Percentiles rank a stretch among this genome's conserved stretches.
phyloP scores from a whole-genome alignment of 1,139 yeast genomes.

The Meyerozyma smithsonii region DNA sequence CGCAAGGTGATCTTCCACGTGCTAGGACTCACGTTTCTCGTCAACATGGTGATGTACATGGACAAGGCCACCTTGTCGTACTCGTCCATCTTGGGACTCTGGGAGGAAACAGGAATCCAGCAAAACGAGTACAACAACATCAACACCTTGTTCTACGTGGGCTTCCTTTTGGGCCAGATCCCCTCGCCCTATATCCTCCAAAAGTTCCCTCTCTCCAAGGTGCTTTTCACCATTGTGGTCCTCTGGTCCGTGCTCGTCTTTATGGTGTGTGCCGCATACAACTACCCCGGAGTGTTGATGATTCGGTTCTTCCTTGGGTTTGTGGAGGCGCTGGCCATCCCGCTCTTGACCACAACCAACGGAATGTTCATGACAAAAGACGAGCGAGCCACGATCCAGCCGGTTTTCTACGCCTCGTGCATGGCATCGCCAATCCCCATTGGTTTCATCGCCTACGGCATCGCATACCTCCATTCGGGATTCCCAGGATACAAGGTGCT shows the following conservation, averaged over 20 bases:
- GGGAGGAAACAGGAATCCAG: conserved; percentile 32
- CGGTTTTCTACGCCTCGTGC: conserved; percentile 42
- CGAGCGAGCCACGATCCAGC: conserved; percentile 38
- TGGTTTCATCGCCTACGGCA: conserved; percentile 5
- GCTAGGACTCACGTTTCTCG: conserved; percentile 27
- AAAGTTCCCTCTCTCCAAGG: conserved; percentile 26
- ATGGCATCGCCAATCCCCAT: conserved; percentile 37
- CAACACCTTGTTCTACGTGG: conserved; percentile 35
- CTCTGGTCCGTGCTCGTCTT: conserved; percentile 38
- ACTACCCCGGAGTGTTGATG: conserved; percentile 36
- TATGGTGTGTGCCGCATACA: conserved; percentile 33
- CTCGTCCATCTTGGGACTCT: conserved; percentile 37
- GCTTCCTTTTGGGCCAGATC: conserved; percentile 31
- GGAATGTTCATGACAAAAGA: conserved; percentile 39
- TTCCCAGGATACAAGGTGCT: conserved; percentile 22
- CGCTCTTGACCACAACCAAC: conserved; percentile 34
- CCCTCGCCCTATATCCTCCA: conserved; percentile 29
- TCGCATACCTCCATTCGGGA: conserved; percentile 10
- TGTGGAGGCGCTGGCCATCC: conserved; percentile 39
- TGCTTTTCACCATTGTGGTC: conserved; percentile 23
- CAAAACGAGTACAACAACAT: conserved; percentile 31
- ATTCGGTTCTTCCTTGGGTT: conserved; percentile 43
- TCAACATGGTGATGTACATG: conserved; percentile 35
- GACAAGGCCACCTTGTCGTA: conserved; percentile 44
- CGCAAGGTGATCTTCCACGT: conserved; percentile 29